phyloP scores from a whole-genome alignment of 1,284 basidiomycete genomes.

The Ceratorhiza oryzae-sativae region DNA sequence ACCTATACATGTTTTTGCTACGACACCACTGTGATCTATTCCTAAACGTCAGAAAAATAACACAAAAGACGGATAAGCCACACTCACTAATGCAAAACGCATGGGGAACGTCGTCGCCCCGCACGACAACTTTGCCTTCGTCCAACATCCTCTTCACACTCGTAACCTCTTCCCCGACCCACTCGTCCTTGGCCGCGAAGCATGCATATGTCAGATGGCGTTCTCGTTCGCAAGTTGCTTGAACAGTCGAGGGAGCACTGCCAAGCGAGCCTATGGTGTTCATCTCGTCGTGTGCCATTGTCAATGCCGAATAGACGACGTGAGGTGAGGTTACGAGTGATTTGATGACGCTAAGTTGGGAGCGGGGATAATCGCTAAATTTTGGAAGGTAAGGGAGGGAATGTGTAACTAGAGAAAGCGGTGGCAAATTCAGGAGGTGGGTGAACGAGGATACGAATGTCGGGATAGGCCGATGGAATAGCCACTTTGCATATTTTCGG shows the following conservation, averaged over 20 bases:
- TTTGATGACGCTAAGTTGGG: slow-evolving; percentile 58
- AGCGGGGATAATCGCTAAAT: slow-evolving; percentile 56
- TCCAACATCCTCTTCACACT: slow-evolving; percentile 33
- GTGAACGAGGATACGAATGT: slow-evolving; percentile 54
- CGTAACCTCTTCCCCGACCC: slow-evolving; percentile 59
- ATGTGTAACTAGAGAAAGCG: slow-evolving; percentile 50
- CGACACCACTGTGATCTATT: slow-evolving; percentile 6
- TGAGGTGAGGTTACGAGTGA: slow-evolving; percentile 58
- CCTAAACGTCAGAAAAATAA: neutral
- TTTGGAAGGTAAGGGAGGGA: slow-evolving; percentile 47
- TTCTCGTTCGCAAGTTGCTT: slow-evolving; percentile 34
- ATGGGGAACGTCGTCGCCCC: slow-evolving; percentile 60
- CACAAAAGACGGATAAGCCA: neutral
- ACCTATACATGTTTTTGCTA: slow-evolving; percentile 9
- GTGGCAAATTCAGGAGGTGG: slow-evolving; percentile 44
- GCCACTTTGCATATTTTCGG: slow-evolving; percentile 51
- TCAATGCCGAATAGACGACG: slow-evolving; percentile 58
- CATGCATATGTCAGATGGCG: slow-evolving; percentile 51
- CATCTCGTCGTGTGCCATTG: slow-evolving; percentile 71
- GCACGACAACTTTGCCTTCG: slow-evolving; percentile 55
- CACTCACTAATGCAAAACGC: slow-evolving; percentile 69
- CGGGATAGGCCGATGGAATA: slow-evolving; percentile 59
- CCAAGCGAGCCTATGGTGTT: slow-evolving; percentile 60
- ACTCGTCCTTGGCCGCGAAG: slow-evolving; percentile 63
- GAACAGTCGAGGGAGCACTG: slow-evolving; percentile 50